These are phyloP conservation scores for Prorocentrum cordatum DNA, from an alignment of 169 alveolate genomes.

Conservation along the genomic window DNA sequence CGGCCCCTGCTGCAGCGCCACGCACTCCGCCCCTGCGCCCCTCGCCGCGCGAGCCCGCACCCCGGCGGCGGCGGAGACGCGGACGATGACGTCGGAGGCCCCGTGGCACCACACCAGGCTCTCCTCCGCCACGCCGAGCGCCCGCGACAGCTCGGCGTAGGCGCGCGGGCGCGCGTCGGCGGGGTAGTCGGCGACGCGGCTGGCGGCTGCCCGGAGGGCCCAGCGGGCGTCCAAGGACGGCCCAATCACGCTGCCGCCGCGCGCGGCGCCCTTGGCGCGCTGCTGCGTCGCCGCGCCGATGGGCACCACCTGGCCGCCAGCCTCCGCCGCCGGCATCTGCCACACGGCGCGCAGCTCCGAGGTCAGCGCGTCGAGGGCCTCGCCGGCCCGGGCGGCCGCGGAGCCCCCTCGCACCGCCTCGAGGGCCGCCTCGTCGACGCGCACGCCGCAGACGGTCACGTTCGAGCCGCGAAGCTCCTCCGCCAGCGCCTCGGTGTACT, in stretches of 20 bases:
- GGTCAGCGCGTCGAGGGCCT: not conserved
- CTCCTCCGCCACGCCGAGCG: not conserved
- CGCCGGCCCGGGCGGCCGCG: not conserved
- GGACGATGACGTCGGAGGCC: conserved; percentile 46
- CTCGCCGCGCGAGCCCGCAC: not conserved
- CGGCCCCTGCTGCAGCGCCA: not conserved
- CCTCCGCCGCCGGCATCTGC: not conserved
- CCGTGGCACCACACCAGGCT: conserved; percentile 49
- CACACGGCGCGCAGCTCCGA: not conserved
- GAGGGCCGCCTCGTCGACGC: not conserved
- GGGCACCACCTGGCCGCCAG: not conserved
- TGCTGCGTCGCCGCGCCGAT: not conserved
- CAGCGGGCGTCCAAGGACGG: conserved; percentile 4
- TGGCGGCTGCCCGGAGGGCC: not conserved
- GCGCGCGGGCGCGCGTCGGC: not conserved
- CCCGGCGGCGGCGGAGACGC: conserved; percentile 14
- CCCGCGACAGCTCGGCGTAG: not conserved
- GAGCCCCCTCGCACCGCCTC: not conserved
- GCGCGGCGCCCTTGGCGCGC: not conserved
- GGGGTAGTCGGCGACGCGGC: not conserved
- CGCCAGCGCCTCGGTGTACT: conserved; percentile 14
- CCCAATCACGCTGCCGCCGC: not conserved
- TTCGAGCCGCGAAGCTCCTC: not conserved
- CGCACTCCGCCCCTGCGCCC: not conserved
- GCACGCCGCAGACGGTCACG: not conserved